Percentiles rank a stretch among this genome's conserved stretches.
These are phyloP conservation scores for Penicillium soppii DNA, from an alignment of 495 filamentous ascomycete species.

Conservation along the genomic window DNA sequence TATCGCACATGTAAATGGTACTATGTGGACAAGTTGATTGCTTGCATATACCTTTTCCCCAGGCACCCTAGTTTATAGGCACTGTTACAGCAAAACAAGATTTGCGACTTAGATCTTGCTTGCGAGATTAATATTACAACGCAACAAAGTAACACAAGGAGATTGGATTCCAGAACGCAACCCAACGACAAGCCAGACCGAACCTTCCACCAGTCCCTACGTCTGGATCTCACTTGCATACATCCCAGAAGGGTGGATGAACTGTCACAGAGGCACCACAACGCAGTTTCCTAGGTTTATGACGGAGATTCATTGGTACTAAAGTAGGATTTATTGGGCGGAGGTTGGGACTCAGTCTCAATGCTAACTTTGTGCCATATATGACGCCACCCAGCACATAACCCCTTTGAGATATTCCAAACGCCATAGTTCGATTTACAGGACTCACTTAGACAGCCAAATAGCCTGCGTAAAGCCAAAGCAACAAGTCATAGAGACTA, in stretches of 20 bases:
- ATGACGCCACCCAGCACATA: not conserved
- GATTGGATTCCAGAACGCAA: not conserved
- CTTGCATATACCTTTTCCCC: no score
- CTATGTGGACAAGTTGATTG: no score
- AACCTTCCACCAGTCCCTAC: constrained; percentile 1
- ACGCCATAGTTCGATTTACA: not conserved
- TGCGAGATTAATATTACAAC: not conserved
- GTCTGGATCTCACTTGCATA: constrained; percentile 10
- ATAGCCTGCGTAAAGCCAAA: not conserved
- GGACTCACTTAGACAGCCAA: not conserved
- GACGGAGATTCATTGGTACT: not conserved
- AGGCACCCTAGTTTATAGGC: not conserved
- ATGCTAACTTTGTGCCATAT: not conserved
- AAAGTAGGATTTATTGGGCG: not conserved
- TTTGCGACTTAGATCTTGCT: not conserved
- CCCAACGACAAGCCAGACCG: constrained; percentile 8
- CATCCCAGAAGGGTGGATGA: not conserved
- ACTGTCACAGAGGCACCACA: not conserved
- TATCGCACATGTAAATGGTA: no score
- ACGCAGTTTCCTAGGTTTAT: constrained; percentile 1
- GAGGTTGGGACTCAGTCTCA: not conserved
- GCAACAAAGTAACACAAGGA: not conserved
- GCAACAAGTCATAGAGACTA: not conserved
- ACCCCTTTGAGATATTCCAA: not conserved
- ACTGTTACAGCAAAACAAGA: not conserved